Conservation (phyloP, 345 rosid species). For the Ceriops tagal region DNA sequence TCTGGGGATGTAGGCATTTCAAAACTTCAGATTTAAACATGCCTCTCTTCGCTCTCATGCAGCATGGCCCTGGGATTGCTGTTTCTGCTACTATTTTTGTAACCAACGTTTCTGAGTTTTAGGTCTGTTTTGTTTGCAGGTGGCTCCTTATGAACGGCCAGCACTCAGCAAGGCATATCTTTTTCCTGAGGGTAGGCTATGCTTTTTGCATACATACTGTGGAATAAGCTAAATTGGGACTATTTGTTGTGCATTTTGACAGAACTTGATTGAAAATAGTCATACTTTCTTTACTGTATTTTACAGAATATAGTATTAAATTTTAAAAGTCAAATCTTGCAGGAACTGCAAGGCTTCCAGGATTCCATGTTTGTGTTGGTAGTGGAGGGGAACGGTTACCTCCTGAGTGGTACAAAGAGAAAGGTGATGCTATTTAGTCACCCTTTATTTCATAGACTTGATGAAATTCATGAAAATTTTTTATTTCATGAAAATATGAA, state of each 20-base stretch:
- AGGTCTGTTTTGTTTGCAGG: conserved; percentile 41
- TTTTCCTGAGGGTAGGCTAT: conserved; percentile 70
- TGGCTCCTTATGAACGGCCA: conserved; percentile 96
- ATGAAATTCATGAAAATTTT: background rate
- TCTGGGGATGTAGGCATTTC: too few relatives aligned
- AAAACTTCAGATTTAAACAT: too few relatives aligned
- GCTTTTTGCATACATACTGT: background rate
- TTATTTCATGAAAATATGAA: background rate
- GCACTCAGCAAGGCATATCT: conserved; percentile 95
- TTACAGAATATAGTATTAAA: background rate
- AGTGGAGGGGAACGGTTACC: conserved; percentile 92
- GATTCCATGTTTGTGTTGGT: conserved; percentile 95
- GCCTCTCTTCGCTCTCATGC: background rate
- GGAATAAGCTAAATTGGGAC: background rate
- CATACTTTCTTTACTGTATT: conserved; percentile 1
- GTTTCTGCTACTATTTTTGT: conserved; percentile 1
- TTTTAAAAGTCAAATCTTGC: conserved; percentile 11
- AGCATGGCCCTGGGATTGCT: background rate
- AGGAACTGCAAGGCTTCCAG: conserved; percentile 98
- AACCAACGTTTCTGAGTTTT: background rate
- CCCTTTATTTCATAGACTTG: background rate
- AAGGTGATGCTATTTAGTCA: conserved; percentile 42
- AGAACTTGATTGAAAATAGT: background rate
- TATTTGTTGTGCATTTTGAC: background rate
- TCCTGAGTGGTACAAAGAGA: conserved; percentile 86